A percentile compares a stretch with the other conserved stretches of the same genome.
These are phyloP conservation scores for Jaminaea rosea DNA, from an alignment of 1,284 basidiomycete genomes.

Conservation along the genomic window DNA sequence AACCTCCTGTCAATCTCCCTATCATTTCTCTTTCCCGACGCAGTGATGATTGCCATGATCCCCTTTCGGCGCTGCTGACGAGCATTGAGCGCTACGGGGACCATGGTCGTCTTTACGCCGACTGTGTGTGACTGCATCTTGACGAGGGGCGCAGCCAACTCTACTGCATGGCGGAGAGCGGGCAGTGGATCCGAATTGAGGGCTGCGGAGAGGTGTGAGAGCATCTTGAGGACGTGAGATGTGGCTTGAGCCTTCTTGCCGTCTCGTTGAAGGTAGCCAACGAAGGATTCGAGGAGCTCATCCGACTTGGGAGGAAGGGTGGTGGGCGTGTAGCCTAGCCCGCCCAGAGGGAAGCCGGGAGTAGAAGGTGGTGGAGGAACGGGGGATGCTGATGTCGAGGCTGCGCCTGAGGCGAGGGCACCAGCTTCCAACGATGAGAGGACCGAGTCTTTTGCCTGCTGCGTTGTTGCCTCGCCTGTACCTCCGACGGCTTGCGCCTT, in stretches of 20 bases:
- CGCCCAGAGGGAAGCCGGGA: no score
- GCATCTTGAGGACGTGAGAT: conserved; percentile 36
- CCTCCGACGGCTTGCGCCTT: no score
- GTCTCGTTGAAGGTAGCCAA: conserved; percentile 48
- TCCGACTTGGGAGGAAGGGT: conserved; percentile 34
- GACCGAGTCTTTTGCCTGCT: no score
- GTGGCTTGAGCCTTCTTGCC: conserved; percentile 48
- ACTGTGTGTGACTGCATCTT: conserved; percentile 46
- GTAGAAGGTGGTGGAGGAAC: no score
- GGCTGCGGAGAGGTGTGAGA: conserved; percentile 34
- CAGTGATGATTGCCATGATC: conserved; percentile 49
- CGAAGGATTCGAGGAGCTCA: conserved; percentile 38
- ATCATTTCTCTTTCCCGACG: conserved; percentile 47
- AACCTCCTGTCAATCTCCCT: conserved; percentile 43
- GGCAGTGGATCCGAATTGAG: conserved; percentile 46
- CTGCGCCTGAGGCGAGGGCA: no score
- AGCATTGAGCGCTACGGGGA: conserved; percentile 45
- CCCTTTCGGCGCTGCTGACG: conserved; percentile 45
- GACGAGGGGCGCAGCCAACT: conserved; percentile 40
- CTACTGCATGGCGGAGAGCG: conserved; percentile 44
- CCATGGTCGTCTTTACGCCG: conserved; percentile 44
- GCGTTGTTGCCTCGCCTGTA: no score
- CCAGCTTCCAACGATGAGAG: no score
- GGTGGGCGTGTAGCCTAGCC: conserved; percentile 17
- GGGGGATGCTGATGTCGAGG: no score